A percentile compares a stretch with the other conserved stretches of the same genome.
phyloP scores from a whole-genome alignment of 2,329 filamentous ascomycete species.

The Diaporthe sp. region DNA sequence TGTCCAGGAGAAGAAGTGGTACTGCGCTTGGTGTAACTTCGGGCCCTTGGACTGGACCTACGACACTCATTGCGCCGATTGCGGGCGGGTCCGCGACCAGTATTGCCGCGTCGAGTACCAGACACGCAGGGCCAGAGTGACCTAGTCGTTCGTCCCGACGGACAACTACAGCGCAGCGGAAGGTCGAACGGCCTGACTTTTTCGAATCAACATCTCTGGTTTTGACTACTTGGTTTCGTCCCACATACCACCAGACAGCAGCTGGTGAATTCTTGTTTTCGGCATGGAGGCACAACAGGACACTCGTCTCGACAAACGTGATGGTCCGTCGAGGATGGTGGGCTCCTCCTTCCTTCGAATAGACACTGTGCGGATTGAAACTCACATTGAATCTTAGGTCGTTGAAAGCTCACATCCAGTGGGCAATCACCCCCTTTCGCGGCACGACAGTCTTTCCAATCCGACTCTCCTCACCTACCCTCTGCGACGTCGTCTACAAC shows the following conservation, averaged over 20 bases:
- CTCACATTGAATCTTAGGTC: not conserved
- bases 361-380: not conserved
- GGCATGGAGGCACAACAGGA: not conserved
- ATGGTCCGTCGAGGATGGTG: not conserved
- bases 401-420: not conserved
- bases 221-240: not conserved
- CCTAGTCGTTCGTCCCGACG: not conserved
- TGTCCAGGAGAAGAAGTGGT: constrained; percentile 20
- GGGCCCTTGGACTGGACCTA: constrained; percentile 16
- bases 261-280: not conserved
- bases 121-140: not conserved
- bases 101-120: constrained; percentile 13
- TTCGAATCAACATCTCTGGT: constrained; percentile 7
- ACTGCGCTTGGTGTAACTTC: constrained; percentile 16
- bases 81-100: not conserved
- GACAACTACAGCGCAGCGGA: not conserved
- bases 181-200: not conserved
- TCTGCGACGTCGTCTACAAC: not conserved
- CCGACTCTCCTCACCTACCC: not conserved
- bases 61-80: constrained; percentile 3
- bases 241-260: not conserved
- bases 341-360: not conserved
- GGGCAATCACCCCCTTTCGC: not conserved
- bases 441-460: not conserved
- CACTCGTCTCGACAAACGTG: not conserved